These are phyloP conservation scores for Aureobasidium melanogenum DNA, from an alignment of 2,329 filamentous ascomycete species.

Conservation along the genomic window DNA sequence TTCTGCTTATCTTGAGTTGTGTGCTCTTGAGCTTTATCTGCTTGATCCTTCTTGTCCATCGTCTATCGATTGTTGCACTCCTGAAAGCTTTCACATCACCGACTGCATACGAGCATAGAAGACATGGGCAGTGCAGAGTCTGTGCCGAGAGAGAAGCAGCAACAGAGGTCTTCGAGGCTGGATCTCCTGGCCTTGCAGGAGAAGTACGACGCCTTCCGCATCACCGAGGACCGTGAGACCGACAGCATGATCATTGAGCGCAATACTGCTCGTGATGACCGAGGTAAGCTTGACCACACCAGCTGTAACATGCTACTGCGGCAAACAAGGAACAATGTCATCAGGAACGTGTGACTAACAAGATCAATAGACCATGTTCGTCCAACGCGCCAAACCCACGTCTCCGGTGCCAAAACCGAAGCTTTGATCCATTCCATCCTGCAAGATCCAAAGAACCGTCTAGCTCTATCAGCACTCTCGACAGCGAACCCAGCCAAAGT, in stretches of 20 bases:
- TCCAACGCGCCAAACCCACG: constrained; percentile 11
- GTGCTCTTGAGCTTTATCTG: neutral
- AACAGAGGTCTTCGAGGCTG: neutral
- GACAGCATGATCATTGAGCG: constrained; percentile 12
- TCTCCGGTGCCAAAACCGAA: constrained; percentile 23
- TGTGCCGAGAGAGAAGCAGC: neutral
- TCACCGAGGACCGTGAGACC: constrained; percentile 18
- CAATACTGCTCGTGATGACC: neutral
- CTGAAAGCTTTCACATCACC: too few relatives aligned
- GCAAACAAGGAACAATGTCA: neutral
- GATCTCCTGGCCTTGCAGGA: constrained; percentile 15
- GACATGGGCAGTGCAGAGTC: constrained; percentile 10
- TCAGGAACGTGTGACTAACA: neutral
- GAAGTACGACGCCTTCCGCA: constrained; percentile 26
- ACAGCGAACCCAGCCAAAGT: constrained; percentile 57
- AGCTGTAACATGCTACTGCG: neutral
- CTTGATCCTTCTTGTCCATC: neutral
- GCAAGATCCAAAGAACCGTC: constrained; percentile 46
- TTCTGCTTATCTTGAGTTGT: neutral
- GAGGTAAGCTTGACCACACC: neutral
- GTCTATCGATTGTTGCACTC: neutral
- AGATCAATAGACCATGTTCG: neutral
- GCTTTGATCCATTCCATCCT: constrained; percentile 25
- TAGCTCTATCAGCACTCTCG: constrained; percentile 66
- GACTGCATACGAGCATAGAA: too few relatives aligned